phyloP scores from a whole-genome alignment of 75 land plant species.

The Sequoiadendron giganteum region DNA sequence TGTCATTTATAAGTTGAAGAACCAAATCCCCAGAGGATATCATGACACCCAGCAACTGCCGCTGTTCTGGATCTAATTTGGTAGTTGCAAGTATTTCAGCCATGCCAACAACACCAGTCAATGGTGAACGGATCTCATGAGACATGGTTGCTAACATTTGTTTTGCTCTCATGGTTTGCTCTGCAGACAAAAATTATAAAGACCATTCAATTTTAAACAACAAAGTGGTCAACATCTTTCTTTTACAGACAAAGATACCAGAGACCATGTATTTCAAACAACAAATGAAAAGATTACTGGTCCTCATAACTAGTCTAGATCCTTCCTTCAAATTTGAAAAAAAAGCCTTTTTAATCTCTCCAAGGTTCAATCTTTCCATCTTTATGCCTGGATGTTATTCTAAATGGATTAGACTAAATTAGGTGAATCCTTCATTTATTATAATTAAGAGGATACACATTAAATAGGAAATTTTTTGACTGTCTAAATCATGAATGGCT shows the following conservation, averaged over 20 bases:
- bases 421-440: background rate
- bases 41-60: conserved; percentile 68
- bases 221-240: conserved; percentile 88
- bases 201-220: conserved; percentile 9
- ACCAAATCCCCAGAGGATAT: conserved; percentile 86
- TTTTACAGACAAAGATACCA: conserved; percentile 40
- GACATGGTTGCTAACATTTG: conserved; percentile 95
- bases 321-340: background rate
- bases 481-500: background rate
- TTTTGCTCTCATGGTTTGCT: conserved; percentile 90
- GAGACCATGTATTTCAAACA: background rate
- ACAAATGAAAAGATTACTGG: background rate
- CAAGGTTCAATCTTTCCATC: background rate
- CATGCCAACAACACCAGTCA: conserved; percentile 84
- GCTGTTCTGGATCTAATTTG: conserved; percentile 61
- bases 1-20: conserved; percentile 88
- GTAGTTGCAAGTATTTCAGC: conserved; percentile 77
- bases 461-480: background rate
- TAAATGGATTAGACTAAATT: background rate
- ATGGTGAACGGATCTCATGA: conserved; percentile 90
- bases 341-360: background rate
- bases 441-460: background rate
- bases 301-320: background rate
- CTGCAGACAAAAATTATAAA: conserved; percentile 32
- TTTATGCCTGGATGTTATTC: conserved; percentile 1